phyloP scores from a whole-genome alignment of 2,329 filamentous ascomycete species.

The Trichoderma endophyticum region DNA sequence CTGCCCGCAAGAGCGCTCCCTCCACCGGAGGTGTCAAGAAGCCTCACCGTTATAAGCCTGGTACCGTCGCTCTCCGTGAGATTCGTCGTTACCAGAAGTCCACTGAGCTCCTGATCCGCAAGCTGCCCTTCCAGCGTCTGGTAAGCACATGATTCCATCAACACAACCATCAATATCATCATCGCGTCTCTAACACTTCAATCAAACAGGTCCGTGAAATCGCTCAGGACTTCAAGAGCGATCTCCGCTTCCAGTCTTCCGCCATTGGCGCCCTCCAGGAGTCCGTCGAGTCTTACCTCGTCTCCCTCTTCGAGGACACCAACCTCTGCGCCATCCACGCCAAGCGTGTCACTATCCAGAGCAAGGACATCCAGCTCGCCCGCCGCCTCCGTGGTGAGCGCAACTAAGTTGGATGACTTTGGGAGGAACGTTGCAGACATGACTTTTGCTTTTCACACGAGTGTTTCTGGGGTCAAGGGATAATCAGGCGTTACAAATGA shows the following conservation, averaged over 20 bases:
- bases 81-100: constrained; percentile 98
- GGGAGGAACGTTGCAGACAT: constrained; percentile 35
- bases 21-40: constrained; percentile 98
- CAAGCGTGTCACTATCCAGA: constrained; percentile 98
- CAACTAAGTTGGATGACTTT: constrained; percentile 55
- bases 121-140: constrained; percentile 96
- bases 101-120: constrained; percentile 92
- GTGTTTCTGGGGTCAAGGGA: constrained; percentile 42
- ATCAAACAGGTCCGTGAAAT: constrained; percentile 75
- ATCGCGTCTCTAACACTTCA: not conserved
- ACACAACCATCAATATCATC: not conserved
- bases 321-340: constrained; percentile 98
- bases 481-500: constrained; percentile 47
- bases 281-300: constrained; percentile 97
- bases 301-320: constrained; percentile 97
- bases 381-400: constrained; percentile 92
- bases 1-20: constrained; percentile 95
- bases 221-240: constrained; percentile 90
- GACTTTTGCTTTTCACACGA: constrained; percentile 33
- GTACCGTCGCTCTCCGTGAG: constrained; percentile 96
- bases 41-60: constrained; percentile 86
- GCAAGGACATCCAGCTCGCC: constrained; percentile 95
- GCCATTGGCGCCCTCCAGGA: constrained; percentile 97
- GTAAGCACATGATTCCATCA: constrained; percentile 43
- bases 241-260: constrained; percentile 96